Conservation (phyloP, 345 rosid species). For the Brassica carinata region DNA sequence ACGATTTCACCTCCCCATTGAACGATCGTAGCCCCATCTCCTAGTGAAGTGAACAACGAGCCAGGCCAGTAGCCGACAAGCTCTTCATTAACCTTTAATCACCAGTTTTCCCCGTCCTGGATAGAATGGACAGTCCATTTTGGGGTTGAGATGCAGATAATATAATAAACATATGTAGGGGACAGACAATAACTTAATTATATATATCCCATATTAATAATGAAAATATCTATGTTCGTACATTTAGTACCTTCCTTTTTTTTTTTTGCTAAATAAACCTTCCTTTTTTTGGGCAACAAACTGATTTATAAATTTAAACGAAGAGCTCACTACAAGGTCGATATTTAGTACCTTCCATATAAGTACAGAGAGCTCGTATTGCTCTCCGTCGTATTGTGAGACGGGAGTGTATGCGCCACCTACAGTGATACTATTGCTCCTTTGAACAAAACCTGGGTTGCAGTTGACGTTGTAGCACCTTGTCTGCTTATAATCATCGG, state of each 20-base stretch:
- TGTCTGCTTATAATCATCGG: constrained; percentile 58
- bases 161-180: too few species aligned
- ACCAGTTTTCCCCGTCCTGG: not conserved
- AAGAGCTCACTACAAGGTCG: too few species aligned
- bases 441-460: not conserved
- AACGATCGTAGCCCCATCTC: not conserved
- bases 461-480: constrained; percentile 54
- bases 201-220: not conserved
- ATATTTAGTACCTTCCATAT: constrained; percentile 1
- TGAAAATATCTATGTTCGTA: not conserved
- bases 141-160: not conserved
- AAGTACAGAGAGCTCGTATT: not conserved
- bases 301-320: too few species aligned
- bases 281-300: too few species aligned
- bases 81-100: not conserved
- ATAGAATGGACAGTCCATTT: not conserved
- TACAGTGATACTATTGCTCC: not conserved
- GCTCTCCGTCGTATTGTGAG: not conserved
- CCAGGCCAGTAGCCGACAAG: not conserved
- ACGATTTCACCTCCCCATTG: not conserved
- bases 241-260: too few species aligned
- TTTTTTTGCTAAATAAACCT: too few species aligned
- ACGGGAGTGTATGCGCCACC: not conserved
- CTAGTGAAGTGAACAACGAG: not conserved
- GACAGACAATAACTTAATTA: not conserved